phyloP scores from a whole-genome alignment of 2,329 filamentous ascomycete species.

The Aureobasidium sp. region DNA sequence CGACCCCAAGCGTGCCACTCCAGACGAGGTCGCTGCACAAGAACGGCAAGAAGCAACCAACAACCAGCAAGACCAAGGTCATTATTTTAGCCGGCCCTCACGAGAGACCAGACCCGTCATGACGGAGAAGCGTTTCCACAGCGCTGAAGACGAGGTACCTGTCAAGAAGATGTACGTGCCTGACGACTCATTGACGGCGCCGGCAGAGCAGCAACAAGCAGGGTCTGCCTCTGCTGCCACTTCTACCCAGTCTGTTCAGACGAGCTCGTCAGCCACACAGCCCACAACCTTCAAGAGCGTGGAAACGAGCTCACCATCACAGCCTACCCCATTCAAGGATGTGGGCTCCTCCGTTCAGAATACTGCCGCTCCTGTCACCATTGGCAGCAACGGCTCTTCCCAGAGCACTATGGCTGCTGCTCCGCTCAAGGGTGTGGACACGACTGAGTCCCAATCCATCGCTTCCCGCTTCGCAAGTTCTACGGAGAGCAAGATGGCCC shows the following conservation, averaged over 20 bases:
- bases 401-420: background rate
- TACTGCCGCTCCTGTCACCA: background rate
- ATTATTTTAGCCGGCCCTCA: background rate
- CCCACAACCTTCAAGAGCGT: background rate
- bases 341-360: background rate
- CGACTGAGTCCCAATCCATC: background rate
- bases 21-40: slow-evolving; percentile 1
- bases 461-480: background rate
- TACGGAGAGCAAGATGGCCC: background rate
- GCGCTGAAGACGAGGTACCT: slow-evolving; percentile 3
- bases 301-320: background rate
- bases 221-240: background rate
- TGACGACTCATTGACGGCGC: background rate
- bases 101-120: background rate
- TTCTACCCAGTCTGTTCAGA: slow-evolving; percentile 1
- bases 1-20: slow-evolving; percentile 1
- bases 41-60: background rate
- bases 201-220: slow-evolving; percentile 3
- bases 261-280: background rate
- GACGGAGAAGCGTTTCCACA: slow-evolving; percentile 1
- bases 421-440: background rate
- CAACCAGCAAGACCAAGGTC: background rate
- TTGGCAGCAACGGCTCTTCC: background rate
- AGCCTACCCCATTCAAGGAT: background rate
- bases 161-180: slow-evolving; percentile 4